Evolutionary conservation across 805 yeast genomes (phyloP).

Genomic region (Lipomyces orientalis): DNA sequence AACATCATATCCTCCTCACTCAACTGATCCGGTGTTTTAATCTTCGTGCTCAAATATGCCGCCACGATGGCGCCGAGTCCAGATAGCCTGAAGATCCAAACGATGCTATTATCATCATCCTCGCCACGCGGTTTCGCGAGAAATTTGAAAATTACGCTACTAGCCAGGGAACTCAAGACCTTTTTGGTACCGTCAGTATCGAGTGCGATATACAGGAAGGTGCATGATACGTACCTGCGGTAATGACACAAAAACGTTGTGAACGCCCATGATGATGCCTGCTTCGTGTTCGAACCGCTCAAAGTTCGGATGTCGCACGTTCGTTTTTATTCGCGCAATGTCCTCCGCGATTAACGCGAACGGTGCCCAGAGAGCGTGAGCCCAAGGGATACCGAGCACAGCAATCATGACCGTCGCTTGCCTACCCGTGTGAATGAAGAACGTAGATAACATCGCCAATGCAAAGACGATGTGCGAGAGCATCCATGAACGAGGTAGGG

Average conservation of each 20-base stretch:
- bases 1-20: constrained; percentile 36
- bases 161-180: constrained; percentile 53
- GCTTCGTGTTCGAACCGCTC: constrained; percentile 56
- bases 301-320: constrained; percentile 38
- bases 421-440: constrained; percentile 50
- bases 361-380: constrained; percentile 70
- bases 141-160: constrained; percentile 54
- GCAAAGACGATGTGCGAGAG: constrained; percentile 58
- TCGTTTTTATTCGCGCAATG: constrained; percentile 57
- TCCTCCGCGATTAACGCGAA: constrained; percentile 66
- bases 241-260: constrained; percentile 62
- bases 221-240: constrained; percentile 53
- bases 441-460: constrained; percentile 54
- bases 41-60: constrained; percentile 49
- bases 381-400: constrained; percentile 67
- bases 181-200: neutral
- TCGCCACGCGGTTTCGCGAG: constrained; percentile 41
- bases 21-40: constrained; percentile 50
- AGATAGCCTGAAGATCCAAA: constrained; percentile 64
- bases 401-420: constrained; percentile 58
- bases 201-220: neutral
- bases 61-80: constrained; percentile 60
- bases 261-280: constrained; percentile 62
- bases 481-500: constrained; percentile 52
- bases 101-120: constrained; percentile 53